Conservation (phyloP, 1,284 basidiomycete genomes). For the Blastosporella zonata region DNA sequence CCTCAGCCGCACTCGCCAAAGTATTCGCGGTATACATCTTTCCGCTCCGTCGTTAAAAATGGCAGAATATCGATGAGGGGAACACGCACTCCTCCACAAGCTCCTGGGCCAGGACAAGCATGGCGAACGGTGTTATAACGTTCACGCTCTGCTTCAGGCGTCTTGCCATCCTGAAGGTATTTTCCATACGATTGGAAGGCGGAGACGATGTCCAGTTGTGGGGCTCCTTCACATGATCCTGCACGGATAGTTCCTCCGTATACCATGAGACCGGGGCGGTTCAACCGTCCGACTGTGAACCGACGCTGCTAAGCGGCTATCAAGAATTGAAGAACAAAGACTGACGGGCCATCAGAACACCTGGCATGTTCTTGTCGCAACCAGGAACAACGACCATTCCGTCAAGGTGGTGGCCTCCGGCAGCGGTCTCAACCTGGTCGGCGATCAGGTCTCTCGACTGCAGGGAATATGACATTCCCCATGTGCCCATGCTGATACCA, state of each 20-base stretch:
- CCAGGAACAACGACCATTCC: constrained; percentile 96
- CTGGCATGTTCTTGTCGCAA: constrained; percentile 99
- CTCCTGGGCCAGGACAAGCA: constrained; percentile 93
- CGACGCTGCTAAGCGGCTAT: constrained; percentile 19
- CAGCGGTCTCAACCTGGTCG: constrained; percentile 93
- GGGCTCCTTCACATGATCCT: constrained; percentile 79
- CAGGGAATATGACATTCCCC: constrained; percentile 91
- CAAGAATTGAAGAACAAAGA: constrained; percentile 30
- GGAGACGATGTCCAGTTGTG: constrained; percentile 88
- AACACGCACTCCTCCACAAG: constrained; percentile 86
- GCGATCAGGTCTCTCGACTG: constrained; percentile 97
- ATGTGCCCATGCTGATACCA: constrained; percentile 96
- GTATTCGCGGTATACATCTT: constrained; percentile 97
- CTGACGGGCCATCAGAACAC: constrained; percentile 89
- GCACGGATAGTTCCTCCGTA: constrained; percentile 95
- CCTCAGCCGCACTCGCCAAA: constrained; percentile 91
- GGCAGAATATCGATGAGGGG: constrained; percentile 1
- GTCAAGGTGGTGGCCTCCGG: constrained; percentile 98
- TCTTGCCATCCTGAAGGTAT: constrained; percentile 87
- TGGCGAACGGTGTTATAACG: constrained; percentile 86
- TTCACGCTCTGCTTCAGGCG: constrained; percentile 75
- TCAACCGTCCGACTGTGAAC: constrained; percentile 79
- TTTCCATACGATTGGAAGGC: constrained; percentile 96
- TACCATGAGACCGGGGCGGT: constrained; percentile 94
- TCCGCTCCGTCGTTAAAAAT: constrained; percentile 3